These are phyloP conservation scores for Lotmaria passim DNA, from an alignment of 208 protist species.

Conservation along the genomic window DNA sequence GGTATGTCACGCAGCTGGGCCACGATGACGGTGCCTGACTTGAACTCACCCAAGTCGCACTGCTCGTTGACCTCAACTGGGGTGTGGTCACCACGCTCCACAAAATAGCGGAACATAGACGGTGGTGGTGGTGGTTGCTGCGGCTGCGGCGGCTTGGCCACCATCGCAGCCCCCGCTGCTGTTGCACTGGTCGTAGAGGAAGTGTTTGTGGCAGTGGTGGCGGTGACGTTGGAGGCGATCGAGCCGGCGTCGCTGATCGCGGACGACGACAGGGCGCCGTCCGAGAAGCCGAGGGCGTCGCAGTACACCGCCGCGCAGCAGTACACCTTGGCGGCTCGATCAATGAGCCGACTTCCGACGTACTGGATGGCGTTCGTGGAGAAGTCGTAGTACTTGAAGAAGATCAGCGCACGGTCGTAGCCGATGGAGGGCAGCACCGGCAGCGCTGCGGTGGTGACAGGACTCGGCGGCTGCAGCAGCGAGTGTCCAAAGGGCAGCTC, in stretches of 20 bases:
- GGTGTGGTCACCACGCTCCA: slow-evolving; percentile 37
- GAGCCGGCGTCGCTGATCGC: not conserved
- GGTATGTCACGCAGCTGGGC: slow-evolving; percentile 54
- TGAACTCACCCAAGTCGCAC: slow-evolving; percentile 34
- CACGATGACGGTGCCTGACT: slow-evolving; percentile 49
- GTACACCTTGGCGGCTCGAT: slow-evolving; percentile 42
- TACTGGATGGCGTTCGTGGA: slow-evolving; percentile 56
- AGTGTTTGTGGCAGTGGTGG: not conserved
- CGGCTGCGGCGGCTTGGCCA: too few species aligned
- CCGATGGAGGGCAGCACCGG: slow-evolving; percentile 37
- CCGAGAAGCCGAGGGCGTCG: slow-evolving; percentile 36
- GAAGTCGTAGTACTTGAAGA: slow-evolving; percentile 86
- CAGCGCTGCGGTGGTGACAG: slow-evolving; percentile 1
- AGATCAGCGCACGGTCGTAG: slow-evolving; percentile 56
- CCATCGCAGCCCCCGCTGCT: not conserved
- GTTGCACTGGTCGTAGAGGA: not conserved
- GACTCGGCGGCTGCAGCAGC: slow-evolving; percentile 5
- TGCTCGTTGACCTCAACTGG: slow-evolving; percentile 37
- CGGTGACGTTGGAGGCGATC: not conserved
- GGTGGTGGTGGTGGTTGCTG: slow-evolving; percentile 9
- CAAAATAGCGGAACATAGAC: slow-evolving; percentile 46
- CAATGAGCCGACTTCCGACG: slow-evolving; percentile 58
- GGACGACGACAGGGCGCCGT: not conserved
- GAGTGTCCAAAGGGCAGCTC: slow-evolving; percentile 27
- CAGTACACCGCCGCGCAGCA: slow-evolving; percentile 47